Percentiles rank a stretch among this genome's conserved stretches.
phyloP scores from a whole-genome alignment of 345 rosid species.

The Brassica juncea region DNA sequence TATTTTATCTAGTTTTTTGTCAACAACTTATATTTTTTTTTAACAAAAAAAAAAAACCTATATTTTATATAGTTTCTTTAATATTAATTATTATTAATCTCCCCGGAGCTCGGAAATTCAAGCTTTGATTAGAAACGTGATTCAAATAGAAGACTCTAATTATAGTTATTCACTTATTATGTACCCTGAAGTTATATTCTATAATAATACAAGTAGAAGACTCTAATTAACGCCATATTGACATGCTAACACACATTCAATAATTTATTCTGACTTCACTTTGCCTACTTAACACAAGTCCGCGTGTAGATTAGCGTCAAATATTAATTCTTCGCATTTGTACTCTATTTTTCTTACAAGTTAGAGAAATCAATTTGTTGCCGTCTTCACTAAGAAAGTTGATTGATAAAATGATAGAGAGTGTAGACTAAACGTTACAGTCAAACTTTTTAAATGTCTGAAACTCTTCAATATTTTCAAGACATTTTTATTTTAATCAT shows the following conservation, averaged over 20 bases:
- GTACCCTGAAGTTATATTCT: neutral
- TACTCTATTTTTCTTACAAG: neutral
- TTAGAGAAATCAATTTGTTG: neutral
- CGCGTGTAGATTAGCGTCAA: neutral
- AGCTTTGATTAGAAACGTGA: no score
- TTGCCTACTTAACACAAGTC: constrained; percentile 13
- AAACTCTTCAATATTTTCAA: neutral
- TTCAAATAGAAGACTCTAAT: no score
- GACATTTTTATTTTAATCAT: neutral
- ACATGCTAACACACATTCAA: constrained; percentile 20
- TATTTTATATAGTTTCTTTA: no score
- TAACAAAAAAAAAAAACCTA: no score
- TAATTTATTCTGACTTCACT: constrained; percentile 3
- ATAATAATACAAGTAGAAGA: no score
- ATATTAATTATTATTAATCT: no score
- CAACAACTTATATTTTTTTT: no score
- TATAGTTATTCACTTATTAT: no score
- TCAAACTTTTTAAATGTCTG: neutral
- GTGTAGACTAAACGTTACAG: neutral
- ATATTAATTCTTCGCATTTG: neutral
- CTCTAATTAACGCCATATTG: neutral
- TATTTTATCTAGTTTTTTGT: neutral
- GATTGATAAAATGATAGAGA: neutral
- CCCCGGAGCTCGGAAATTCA: no score
- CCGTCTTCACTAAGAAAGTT: neutral